A percentile compares a stretch with the other conserved stretches of the same genome.
These are phyloP conservation scores for Mytilinidion resinicola DNA, from an alignment of 495 filamentous ascomycete species.

Conservation along the genomic window DNA sequence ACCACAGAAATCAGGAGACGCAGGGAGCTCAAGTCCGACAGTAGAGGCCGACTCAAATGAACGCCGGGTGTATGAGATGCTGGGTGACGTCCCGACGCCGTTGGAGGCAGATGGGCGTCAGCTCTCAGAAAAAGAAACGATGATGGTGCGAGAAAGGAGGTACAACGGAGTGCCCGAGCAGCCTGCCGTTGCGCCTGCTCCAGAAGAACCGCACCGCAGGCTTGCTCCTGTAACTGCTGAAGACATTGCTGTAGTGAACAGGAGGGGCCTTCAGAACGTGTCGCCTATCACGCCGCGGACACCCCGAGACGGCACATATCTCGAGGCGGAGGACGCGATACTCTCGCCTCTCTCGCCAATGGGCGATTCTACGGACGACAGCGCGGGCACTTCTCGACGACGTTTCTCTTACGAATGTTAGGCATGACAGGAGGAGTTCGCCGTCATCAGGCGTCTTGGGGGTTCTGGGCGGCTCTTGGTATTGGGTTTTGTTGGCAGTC, in stretches of 20 bases:
- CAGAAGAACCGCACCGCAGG: slow-evolving; percentile 17
- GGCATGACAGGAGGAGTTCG: not conserved
- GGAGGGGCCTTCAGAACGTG: slow-evolving; percentile 6
- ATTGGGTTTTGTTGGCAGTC: not conserved
- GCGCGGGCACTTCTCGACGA: slow-evolving; percentile 13
- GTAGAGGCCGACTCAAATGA: slow-evolving; percentile 31
- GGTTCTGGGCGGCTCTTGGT: not conserved
- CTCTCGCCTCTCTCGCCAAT: slow-evolving; percentile 26
- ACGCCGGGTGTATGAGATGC: slow-evolving; percentile 36
- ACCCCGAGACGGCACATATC: slow-evolving; percentile 11
- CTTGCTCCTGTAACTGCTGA: slow-evolving; percentile 16
- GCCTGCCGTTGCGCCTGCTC: slow-evolving; percentile 5
- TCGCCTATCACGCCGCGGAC: slow-evolving; percentile 16
- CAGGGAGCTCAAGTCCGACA: slow-evolving; percentile 8
- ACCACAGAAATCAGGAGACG: slow-evolving; percentile 3
- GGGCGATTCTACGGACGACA: slow-evolving; percentile 5
- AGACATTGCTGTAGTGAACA: slow-evolving; percentile 19
- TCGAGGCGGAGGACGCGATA: slow-evolving; percentile 20
- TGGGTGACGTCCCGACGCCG: slow-evolving; percentile 31
- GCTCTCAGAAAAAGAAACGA: slow-evolving; percentile 35
- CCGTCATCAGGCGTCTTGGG: not conserved
- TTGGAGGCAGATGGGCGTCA: slow-evolving; percentile 33
- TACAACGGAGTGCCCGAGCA: slow-evolving; percentile 34
- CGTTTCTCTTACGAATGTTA: slow-evolving; percentile 25
- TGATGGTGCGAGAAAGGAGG: slow-evolving; percentile 31